These are phyloP conservation scores for Noccaea caerulescens DNA, from an alignment of 345 rosid genomes.

Conservation along the genomic window DNA sequence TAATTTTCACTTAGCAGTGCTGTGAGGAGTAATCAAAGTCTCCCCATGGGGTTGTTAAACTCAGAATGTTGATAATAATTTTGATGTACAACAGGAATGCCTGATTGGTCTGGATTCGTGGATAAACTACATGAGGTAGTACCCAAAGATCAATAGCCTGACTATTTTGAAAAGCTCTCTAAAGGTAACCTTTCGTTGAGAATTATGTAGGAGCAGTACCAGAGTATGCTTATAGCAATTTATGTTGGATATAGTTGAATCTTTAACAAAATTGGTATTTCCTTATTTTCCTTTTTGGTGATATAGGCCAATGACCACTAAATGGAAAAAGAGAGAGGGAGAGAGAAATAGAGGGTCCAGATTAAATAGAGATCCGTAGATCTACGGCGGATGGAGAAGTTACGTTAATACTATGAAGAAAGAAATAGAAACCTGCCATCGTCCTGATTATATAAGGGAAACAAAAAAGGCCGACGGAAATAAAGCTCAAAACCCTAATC, in stretches of 20 bases:
- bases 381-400: conserved; percentile 26
- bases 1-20: conserved; percentile 19
- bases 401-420: not conserved
- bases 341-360: conserved; percentile 24
- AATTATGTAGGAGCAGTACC: conserved; percentile 87
- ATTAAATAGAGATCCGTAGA: conserved; percentile 20
- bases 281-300: not conserved
- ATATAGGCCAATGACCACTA: not conserved
- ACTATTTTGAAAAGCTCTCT: conserved; percentile 82
- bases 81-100: conserved; percentile 63
- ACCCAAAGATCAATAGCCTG: conserved; percentile 93
- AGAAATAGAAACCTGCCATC: not conserved
- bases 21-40: not conserved
- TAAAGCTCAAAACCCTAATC: conserved; percentile 46
- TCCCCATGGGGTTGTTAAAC: conserved; percentile 2
- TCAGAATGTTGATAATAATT: conserved; percentile 50
- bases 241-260: not conserved
- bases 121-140: conserved; percentile 93
- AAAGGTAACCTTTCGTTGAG: conserved; percentile 85
- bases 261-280: not conserved
- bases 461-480: conserved; percentile 35
- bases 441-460: conserved; percentile 13
- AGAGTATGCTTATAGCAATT: conserved; percentile 54
- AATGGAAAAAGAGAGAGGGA: not conserved
- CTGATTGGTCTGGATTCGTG: conserved; percentile 90